A percentile compares a stretch with the other conserved stretches of the same genome.
These are phyloP conservation scores for Cercospora janseana DNA, from an alignment of 2,329 filamentous ascomycete species.

Conservation along the genomic window DNA sequence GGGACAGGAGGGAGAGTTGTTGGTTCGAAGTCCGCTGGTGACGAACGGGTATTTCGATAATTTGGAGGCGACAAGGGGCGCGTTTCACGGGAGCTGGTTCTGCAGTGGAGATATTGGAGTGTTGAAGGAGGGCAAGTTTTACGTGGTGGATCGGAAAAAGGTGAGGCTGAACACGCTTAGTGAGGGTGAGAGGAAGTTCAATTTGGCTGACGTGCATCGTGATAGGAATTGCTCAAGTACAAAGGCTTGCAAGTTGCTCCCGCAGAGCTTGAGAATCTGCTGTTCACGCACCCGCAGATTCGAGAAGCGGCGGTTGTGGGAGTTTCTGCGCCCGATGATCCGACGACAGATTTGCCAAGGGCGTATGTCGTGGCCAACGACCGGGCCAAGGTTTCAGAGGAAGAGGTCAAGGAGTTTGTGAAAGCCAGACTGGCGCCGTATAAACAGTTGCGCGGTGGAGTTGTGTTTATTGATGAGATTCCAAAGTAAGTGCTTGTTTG, in stretches of 20 bases:
- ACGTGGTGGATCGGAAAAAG: conserved; percentile 72
- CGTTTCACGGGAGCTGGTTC: conserved; percentile 78
- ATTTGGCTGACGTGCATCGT: neutral
- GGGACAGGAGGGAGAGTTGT: conserved; percentile 37
- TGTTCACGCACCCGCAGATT: conserved; percentile 44
- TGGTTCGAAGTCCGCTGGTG: conserved; percentile 33
- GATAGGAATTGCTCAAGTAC: conserved; percentile 63
- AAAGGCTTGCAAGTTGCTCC: conserved; percentile 48
- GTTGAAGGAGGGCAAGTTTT: conserved; percentile 73
- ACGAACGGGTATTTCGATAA: conserved; percentile 73
- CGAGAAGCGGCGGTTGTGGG: conserved; percentile 48
- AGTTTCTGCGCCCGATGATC: conserved; percentile 45
- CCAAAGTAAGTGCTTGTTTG: conserved; percentile 37
- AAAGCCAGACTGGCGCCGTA: conserved; percentile 45
- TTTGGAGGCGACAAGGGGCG: conserved; percentile 64
- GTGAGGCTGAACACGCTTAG: no score
- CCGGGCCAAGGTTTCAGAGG: conserved; percentile 33
- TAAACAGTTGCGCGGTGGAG: conserved; percentile 48
- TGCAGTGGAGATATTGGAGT: conserved; percentile 81
- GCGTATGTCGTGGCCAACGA: conserved; percentile 44
- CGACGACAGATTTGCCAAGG: conserved; percentile 46
- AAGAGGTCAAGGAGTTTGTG: conserved; percentile 42
- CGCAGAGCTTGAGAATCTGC: conserved; percentile 48
- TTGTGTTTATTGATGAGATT: conserved; percentile 47
- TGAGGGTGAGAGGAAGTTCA: neutral